Percentiles rank a stretch among this genome's conserved stretches.
Conservation (phyloP, 441 rosid genomes). For the Lepidium campestre region DNA sequence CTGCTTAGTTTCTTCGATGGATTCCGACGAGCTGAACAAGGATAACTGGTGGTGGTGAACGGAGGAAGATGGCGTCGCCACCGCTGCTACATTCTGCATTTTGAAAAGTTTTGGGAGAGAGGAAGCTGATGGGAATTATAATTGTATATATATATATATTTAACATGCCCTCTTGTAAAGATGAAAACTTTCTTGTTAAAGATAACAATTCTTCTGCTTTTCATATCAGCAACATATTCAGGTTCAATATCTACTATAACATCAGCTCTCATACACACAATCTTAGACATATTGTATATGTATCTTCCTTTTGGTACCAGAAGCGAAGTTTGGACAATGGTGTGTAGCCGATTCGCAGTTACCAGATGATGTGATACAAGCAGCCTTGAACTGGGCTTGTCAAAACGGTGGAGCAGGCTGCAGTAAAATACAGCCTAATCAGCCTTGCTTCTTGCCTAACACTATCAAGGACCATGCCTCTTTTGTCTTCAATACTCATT, state of each 20-base stretch:
- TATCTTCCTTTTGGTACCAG: not conserved
- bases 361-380: conserved; percentile 47
- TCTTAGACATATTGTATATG: not conserved
- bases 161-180: not conserved
- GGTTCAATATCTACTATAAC: not conserved
- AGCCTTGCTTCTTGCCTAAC: conserved; percentile 51
- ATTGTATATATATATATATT: too few species aligned
- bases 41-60: conserved; percentile 16
- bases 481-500: conserved; percentile 56
- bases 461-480: conserved; percentile 47
- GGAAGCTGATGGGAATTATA: too few species aligned
- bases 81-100: conserved; percentile 5
- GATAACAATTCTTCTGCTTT: not conserved
- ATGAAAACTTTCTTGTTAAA: not conserved
- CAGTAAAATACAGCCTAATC: conserved; percentile 30
- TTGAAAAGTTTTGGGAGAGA: not conserved
- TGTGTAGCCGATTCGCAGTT: conserved; percentile 53
- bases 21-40: conserved; percentile 31
- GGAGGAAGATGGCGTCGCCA: not conserved
- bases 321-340: conserved; percentile 42
- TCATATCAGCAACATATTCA: not conserved
- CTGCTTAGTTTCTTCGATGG: conserved; percentile 31
- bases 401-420: conserved; percentile 36
- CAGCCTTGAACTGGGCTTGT: conserved; percentile 51
- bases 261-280: not conserved